Evolutionary conservation across 2,329 filamentous ascomycete species (phyloP).

Genomic region (Beauveria medogensis): DNA sequence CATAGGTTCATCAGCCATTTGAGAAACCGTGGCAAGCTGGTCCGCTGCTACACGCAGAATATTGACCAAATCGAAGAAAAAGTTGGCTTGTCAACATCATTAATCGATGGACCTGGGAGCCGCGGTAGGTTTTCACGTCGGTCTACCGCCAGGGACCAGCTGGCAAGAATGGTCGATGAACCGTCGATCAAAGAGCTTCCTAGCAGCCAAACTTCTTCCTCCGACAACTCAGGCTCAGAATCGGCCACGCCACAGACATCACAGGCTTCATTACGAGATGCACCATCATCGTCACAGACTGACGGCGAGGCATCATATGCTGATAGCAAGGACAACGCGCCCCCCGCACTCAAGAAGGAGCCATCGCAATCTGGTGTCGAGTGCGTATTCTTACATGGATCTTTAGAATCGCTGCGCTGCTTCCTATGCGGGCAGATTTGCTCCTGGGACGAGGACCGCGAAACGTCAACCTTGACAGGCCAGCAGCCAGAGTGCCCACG

Average conservation of each 20-base stretch:
- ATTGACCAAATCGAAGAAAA: slow-evolving; percentile 67
- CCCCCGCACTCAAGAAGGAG: slow-evolving; percentile 18
- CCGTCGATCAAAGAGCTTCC: slow-evolving; percentile 12
- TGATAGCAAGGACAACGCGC: slow-evolving; percentile 14
- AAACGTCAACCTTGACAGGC: slow-evolving; percentile 51
- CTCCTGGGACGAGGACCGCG: slow-evolving; percentile 52
- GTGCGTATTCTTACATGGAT: slow-evolving; percentile 65
- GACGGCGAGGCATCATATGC: slow-evolving; percentile 16
- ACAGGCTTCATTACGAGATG: slow-evolving; percentile 1
- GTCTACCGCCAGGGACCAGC: slow-evolving; percentile 28
- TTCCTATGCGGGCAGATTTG: slow-evolving; percentile 51
- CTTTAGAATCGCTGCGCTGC: slow-evolving; percentile 56
- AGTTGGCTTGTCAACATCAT: slow-evolving; percentile 56
- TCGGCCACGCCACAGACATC: neutral
- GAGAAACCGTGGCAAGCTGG: slow-evolving; percentile 58
- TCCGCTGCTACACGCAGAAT: slow-evolving; percentile 68
- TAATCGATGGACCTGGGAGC: slow-evolving; percentile 54
- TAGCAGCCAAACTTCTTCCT: slow-evolving; percentile 12
- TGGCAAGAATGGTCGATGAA: slow-evolving; percentile 31
- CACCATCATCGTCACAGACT: neutral
- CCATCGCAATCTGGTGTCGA: slow-evolving; percentile 41
- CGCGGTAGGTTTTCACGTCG: slow-evolving; percentile 50
- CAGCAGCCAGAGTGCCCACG: slow-evolving; percentile 60
- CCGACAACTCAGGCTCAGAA: neutral
- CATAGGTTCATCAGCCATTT: slow-evolving; percentile 63